A percentile compares a stretch with the other conserved stretches of the same genome.
These are phyloP conservation scores for Heliamphora pulchella DNA, from an alignment of 179 eudicot genomes.

Conservation along the genomic window DNA sequence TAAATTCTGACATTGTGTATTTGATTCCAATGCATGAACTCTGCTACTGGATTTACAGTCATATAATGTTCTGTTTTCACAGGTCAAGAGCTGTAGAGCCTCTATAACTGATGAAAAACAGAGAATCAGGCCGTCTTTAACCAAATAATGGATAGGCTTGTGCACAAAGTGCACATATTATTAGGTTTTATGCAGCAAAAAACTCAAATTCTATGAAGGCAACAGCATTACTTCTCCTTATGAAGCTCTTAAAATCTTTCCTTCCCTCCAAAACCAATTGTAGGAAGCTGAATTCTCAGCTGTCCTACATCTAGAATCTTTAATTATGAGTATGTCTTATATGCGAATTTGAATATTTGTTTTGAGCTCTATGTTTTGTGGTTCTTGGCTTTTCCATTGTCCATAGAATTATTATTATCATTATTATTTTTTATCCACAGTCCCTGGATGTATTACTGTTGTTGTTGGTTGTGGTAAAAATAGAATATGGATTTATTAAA, in stretches of 20 bases:
- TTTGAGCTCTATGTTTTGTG: not conserved
- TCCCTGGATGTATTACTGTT: not conserved
- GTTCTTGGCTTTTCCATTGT: not conserved
- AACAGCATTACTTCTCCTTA: not conserved
- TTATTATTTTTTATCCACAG: not conserved
- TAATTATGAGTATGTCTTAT: not conserved
- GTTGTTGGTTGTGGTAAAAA: too few species aligned
- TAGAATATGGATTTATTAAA: too few species aligned
- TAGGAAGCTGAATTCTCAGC: not conserved
- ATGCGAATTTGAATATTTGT: not conserved
- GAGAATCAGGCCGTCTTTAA: not conserved
- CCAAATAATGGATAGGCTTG: not conserved
- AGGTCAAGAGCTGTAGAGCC: too few species aligned
- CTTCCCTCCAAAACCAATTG: not conserved
- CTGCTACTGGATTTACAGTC: too few species aligned
- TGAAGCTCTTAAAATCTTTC: not conserved
- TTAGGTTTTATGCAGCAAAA: not conserved
- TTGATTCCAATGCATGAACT: too few species aligned
- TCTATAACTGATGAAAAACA: not conserved
- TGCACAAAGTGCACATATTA: not conserved
- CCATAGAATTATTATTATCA: too few species aligned
- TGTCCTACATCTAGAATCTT: not conserved
- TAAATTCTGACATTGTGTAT: too few species aligned
- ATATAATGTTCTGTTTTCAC: not conserved
- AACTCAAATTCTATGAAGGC: not conserved